Evolutionary conservation across 2,329 filamentous ascomycete species (phyloP), one percentile per base, ranked within the genome.

Genomic region (Exophiala alcalophila): DNA sequence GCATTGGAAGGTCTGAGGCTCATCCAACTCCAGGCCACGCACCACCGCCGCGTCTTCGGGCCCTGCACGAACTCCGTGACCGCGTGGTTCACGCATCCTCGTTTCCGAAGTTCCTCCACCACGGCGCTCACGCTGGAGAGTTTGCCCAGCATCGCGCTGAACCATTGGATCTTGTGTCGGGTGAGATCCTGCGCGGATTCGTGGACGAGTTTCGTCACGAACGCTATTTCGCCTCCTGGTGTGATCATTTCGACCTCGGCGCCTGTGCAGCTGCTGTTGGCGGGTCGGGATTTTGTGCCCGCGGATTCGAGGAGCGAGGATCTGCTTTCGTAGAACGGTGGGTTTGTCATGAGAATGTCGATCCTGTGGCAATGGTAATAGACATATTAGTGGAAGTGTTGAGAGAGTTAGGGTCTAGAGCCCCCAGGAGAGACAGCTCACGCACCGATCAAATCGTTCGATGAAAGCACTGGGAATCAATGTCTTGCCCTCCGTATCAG

Each of bases 341-440:
- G 92, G 55, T 98, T 98, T 52, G 84, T 91, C 81, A 97, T 94
- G 45, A 79, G 81, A 61, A 97, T 96, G 60, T 91, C 83, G 29
- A 94, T 71, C 3, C 69, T 72, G 14, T 12, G 27, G 6, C 15
- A 20, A 50, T 9, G 12, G 11, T 33, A 3, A n/a, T 8, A 4
- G 4, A 4, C n/a, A n/a, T n/a, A n/a, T n/a, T n/a, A n/a, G n/a
- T n/a, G n/a, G n/a, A n/a, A n/a, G n/a, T n/a, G n/a, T n/a, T n/a
- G n/a, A n/a, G n/a, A n/a, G n/a, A n/a, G n/a, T n/a, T n/a, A n/a
- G n/a, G n/a, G n/a, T n/a, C n/a, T n/a, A n/a, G 5, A 18, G 28
- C 28, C 14, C 6, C 20, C 28, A 31, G 28, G 15, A 32, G 16
- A 16, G 12, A 19, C 29, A 32, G 10, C 5, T 15, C 19, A 44